These are phyloP conservation scores for Alternaria brassicae DNA, from an alignment of 2,329 filamentous ascomycete genomes.

Conservation along the genomic window DNA sequence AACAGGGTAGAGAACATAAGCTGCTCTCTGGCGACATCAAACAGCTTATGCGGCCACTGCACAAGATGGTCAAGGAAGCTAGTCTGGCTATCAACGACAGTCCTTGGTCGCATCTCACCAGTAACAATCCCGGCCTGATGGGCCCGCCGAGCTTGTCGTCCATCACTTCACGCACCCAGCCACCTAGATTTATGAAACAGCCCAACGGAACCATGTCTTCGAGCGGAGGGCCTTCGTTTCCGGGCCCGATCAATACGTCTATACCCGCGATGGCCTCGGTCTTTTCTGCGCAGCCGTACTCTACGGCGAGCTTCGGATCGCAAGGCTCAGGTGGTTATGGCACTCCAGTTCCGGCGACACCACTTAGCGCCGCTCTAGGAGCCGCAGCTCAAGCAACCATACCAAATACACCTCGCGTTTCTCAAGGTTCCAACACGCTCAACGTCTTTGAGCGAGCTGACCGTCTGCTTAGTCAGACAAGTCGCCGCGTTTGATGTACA, in stretches of 20 bases:
- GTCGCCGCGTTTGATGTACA: slow-evolving; percentile 33
- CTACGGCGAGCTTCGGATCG: slow-evolving; percentile 36
- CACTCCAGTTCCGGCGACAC: slow-evolving; percentile 77
- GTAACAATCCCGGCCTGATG: slow-evolving; percentile 39
- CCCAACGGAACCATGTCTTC: slow-evolving; percentile 34
- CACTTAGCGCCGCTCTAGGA: slow-evolving; percentile 85
- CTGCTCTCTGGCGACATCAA: slow-evolving; percentile 71
- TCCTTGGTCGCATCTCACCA: slow-evolving; percentile 65
- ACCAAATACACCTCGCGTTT: slow-evolving; percentile 62
- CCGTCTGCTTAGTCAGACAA: slow-evolving; percentile 41
- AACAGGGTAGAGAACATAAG: slow-evolving; percentile 52
- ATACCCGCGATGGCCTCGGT: slow-evolving; percentile 39
- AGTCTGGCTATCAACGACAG: slow-evolving; percentile 73
- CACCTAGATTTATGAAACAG: slow-evolving; percentile 40
- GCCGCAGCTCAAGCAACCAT: slow-evolving; percentile 91
- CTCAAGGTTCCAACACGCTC: slow-evolving; percentile 35
- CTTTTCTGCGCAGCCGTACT: slow-evolving; percentile 38
- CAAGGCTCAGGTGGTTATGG: slow-evolving; percentile 55
- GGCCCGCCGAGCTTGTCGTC: slow-evolving; percentile 44
- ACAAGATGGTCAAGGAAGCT: slow-evolving; percentile 82
- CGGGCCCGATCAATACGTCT: slow-evolving; percentile 48
- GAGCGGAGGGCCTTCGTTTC: slow-evolving; percentile 38
- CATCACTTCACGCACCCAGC: slow-evolving; percentile 45
- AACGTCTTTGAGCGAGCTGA: slow-evolving; percentile 49
- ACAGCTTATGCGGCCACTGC: slow-evolving; percentile 77